A percentile compares a stretch with the other conserved stretches of the same genome.
Conservation (phyloP, 2,329 filamentous ascomycete species). For the Fusarium sp. region DNA sequence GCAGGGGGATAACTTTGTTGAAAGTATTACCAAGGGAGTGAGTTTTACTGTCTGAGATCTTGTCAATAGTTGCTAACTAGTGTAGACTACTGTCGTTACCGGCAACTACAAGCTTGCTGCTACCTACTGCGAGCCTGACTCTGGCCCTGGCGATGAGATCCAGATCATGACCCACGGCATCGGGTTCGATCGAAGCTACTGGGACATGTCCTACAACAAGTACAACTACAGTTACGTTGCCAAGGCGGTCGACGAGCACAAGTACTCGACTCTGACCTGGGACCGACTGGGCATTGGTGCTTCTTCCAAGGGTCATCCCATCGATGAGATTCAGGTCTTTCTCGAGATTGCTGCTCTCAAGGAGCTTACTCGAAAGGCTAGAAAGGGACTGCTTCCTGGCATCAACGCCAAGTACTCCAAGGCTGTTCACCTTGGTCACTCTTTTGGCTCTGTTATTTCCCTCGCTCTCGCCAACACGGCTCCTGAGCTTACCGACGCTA, state of each 20-base stretch:
- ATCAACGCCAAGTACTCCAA: constrained; percentile 54
- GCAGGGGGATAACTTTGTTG: constrained; percentile 63
- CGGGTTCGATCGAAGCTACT: constrained; percentile 64
- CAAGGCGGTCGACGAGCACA: constrained; percentile 63
- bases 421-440: constrained; percentile 72
- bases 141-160: constrained; percentile 51
- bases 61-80: constrained; percentile 4
- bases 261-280: constrained; percentile 70
- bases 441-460: constrained; percentile 70
- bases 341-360: constrained; percentile 70
- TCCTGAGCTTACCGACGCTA: constrained; percentile 66
- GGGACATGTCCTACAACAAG: constrained; percentile 68
- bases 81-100: constrained; percentile 60
- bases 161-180: constrained; percentile 58
- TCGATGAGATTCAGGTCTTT: constrained; percentile 69
- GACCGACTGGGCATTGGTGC: constrained; percentile 72
- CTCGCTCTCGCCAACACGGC: constrained; percentile 65
- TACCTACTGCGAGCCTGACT: constrained; percentile 70
- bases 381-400: constrained; percentile 57
- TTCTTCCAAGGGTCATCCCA: constrained; percentile 68
- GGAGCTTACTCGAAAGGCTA: constrained; percentile 63
- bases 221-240: constrained; percentile 74
- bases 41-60: constrained; percentile 16
- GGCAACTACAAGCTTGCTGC: constrained; percentile 69
- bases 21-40: constrained; percentile 58